Percentiles rank a stretch among this genome's conserved stretches.
Conservation (phyloP, 1,284 basidiomycete genomes). For the Phaffia rhodozyma region DNA sequence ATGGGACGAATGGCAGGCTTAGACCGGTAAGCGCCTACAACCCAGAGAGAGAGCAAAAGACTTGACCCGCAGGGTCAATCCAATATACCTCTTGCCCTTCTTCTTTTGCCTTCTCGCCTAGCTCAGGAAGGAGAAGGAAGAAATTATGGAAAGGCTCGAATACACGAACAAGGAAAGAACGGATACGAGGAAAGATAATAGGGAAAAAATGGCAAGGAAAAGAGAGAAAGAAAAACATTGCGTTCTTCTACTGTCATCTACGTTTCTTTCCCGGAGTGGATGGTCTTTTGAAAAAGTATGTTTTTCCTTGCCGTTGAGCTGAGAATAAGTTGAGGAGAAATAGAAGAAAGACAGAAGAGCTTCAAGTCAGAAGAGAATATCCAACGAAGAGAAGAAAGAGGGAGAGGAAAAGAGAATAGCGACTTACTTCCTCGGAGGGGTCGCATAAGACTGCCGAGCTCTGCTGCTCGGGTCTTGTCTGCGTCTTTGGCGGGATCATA, state of each 20-base stretch:
- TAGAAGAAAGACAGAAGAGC: neutral
- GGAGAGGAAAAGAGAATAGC: neutral
- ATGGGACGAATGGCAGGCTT: no score
- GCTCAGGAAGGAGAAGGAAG: no score
- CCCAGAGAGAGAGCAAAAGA: no score
- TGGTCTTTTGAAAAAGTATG: constrained; percentile 17
- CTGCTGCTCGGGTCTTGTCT: constrained; percentile 29
- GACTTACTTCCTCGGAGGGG: constrained; percentile 28
- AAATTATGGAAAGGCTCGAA: no score
- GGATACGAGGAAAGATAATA: no score
- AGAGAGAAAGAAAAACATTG: neutral
- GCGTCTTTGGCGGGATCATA: constrained; percentile 34
- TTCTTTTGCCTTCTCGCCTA: no score
- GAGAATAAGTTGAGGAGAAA: no score
- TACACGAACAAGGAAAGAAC: no score
- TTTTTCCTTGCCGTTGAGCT: constrained; percentile 17
- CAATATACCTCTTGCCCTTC: no score
- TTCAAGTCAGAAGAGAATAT: neutral
- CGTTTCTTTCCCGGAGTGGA: constrained; percentile 13
- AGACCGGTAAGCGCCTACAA: no score
- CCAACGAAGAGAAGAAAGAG: neutral
- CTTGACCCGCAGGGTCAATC: no score
- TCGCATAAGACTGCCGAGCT: constrained; percentile 35
- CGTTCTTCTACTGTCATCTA: neutral
- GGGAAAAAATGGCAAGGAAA: no score